These are phyloP conservation scores for Mycena sp. DNA, from an alignment of 1,284 basidiomycete species.

Conservation along the genomic window DNA sequence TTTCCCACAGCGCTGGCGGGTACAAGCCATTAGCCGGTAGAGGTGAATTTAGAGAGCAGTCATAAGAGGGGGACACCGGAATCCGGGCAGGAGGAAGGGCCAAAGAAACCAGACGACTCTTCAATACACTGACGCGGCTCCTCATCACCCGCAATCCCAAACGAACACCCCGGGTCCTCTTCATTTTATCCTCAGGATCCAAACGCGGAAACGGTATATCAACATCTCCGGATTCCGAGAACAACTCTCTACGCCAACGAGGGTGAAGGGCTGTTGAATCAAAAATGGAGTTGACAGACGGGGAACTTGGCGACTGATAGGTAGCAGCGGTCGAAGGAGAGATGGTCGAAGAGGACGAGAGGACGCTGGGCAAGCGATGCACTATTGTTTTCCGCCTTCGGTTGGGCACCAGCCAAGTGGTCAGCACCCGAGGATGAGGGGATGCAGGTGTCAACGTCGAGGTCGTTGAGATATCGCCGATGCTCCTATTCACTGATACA, in stretches of 20 bases:
- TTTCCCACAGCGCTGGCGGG: too few relatives aligned
- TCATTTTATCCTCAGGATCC: neutral
- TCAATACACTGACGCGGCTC: conserved; percentile 13
- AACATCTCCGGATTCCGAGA: neutral
- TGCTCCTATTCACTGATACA: neutral
- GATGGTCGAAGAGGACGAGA: too few relatives aligned
- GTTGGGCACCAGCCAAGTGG: conserved; percentile 21
- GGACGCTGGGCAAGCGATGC: too few relatives aligned
- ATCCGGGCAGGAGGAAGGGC: conserved; percentile 8
- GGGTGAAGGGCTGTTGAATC: neutral
- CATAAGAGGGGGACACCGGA: neutral
- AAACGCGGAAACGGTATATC: neutral
- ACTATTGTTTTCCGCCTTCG: conserved; percentile 21
- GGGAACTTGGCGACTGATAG: conserved; percentile 1
- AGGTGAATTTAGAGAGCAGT: neutral
- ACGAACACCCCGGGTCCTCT: neutral
- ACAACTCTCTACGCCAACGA: neutral
- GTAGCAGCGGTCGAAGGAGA: neutral
- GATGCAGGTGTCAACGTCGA: neutral
- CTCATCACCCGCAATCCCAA: conserved; percentile 9
- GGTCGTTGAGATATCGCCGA: conserved; percentile 4
- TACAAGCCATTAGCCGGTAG: neutral
- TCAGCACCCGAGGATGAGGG: neutral
- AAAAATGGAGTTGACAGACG: conserved; percentile 3
- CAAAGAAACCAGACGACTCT: conserved; percentile 14